Percentiles rank a stretch among this genome's conserved stretches.
Conservation (phyloP, 352 stramenopile genomes). For the Globisporangium polare region DNA sequence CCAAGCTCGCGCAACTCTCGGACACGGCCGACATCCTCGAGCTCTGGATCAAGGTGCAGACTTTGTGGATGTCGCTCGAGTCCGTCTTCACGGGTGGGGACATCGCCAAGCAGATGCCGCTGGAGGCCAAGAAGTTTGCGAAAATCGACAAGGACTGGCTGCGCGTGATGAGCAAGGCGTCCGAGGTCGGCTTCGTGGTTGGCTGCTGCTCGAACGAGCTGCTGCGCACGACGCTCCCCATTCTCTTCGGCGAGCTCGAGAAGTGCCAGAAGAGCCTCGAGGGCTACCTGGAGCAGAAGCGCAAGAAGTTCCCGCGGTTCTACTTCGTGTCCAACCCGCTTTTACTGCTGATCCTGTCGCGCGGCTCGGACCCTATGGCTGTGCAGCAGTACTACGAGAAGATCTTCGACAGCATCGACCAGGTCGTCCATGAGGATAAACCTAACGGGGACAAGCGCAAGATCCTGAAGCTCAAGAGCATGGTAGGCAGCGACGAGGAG, state of each 20-base stretch:
- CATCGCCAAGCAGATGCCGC: constrained; percentile 91
- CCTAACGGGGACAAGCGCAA: constrained; percentile 35
- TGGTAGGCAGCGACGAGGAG: constrained; percentile 71
- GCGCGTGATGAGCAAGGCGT: constrained; percentile 85
- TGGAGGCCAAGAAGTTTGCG: constrained; percentile 90
- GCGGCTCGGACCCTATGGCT: constrained; percentile 70
- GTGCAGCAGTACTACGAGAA: constrained; percentile 89
- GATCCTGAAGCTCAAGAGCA: constrained; percentile 76
- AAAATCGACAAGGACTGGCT: constrained; percentile 92
- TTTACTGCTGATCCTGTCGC: constrained; percentile 84
- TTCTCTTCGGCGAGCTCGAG: constrained; percentile 87
- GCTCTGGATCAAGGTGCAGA: constrained; percentile 90
- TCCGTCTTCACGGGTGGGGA: constrained; percentile 91
- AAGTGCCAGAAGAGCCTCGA: constrained; percentile 91
- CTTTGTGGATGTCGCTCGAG: constrained; percentile 88
- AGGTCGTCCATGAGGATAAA: constrained; percentile 65
- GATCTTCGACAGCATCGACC: constrained; percentile 78
- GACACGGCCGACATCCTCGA: constrained; percentile 88
- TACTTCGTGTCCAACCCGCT: constrained; percentile 93
- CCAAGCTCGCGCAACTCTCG: constrained; percentile 77
- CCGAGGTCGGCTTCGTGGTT: constrained; percentile 77
- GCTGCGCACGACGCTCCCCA: constrained; percentile 78
- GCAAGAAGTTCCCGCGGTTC: constrained; percentile 89
- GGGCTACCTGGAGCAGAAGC: constrained; percentile 90
- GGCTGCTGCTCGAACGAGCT: constrained; percentile 81